phyloP scores from a whole-genome alignment of 148 eudicot genomes.

The Chenopodium quinoa region DNA sequence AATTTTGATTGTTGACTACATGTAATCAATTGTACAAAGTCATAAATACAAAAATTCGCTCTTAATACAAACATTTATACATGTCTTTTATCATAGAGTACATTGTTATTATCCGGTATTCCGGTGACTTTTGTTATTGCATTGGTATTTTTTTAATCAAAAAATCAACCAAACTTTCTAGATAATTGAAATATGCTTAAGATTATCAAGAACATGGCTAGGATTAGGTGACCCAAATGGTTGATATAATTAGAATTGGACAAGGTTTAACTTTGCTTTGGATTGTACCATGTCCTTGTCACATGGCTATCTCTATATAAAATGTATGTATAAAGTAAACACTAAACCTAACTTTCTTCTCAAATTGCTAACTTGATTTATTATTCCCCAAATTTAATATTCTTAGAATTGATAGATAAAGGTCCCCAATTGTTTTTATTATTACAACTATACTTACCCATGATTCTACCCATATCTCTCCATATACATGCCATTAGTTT shows the following conservation, averaged over 20 bases:
- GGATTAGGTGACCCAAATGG: background rate
- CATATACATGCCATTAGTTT: background rate
- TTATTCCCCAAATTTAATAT: background rate
- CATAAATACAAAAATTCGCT: too few relatives aligned
- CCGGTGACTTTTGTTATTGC: too few relatives aligned
- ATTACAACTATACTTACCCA: background rate
- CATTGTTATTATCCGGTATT: too few relatives aligned
- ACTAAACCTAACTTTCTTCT: background rate
- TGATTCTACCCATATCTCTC: background rate
- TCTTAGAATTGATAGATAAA: background rate
- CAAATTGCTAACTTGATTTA: background rate
- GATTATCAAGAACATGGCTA: too few relatives aligned
- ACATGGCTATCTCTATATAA: background rate
- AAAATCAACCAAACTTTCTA: too few relatives aligned
- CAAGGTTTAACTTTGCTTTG: background rate
- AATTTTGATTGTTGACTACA: too few relatives aligned
- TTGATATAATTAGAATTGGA: background rate
- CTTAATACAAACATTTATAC: too few relatives aligned
- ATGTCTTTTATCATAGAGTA: too few relatives aligned
- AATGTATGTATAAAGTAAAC: background rate
- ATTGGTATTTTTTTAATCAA: too few relatives aligned
- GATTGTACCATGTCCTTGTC: background rate
- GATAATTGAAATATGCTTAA: too few relatives aligned
- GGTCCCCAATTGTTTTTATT: background rate
- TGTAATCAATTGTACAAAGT: too few relatives aligned